Conservation (phyloP, 192 early-diverging fungal genomes). For the Coemansia asiatica region DNA sequence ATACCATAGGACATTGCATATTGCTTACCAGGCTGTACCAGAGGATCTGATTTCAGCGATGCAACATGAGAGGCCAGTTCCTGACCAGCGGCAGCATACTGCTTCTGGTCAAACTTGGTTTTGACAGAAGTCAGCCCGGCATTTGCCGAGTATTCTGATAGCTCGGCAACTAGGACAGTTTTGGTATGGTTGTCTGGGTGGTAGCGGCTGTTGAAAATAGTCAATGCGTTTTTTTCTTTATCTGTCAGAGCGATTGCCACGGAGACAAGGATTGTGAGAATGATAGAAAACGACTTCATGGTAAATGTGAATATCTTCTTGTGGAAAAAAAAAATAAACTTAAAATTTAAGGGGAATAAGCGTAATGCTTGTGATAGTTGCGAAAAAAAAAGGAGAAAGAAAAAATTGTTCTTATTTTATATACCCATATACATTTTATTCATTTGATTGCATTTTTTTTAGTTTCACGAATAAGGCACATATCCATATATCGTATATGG, state of each 20-base stretch:
- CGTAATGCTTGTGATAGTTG: no score
- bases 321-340: background rate
- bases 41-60: conserved; percentile 23
- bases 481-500: background rate
- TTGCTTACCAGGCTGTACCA: conserved; percentile 28
- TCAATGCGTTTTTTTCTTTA: conserved; percentile 28
- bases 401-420: no score
- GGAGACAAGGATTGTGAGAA: conserved; percentile 7
- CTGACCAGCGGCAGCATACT: conserved; percentile 15
- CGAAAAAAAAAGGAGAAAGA: no score
- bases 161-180: conserved; percentile 11
- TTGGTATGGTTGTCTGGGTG: conserved; percentile 22
- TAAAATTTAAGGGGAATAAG: background rate
- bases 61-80: conserved; percentile 11
- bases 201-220: conserved; percentile 8
- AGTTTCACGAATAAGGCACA: background rate
- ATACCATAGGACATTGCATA: conserved; percentile 20
- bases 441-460: no score
- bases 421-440: no score
- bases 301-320: background rate
- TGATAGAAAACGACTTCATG: conserved; percentile 8
- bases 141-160: conserved; percentile 26
- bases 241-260: conserved; percentile 13
- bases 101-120: conserved; percentile 15
- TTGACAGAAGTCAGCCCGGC: conserved; percentile 15